phyloP scores from a whole-genome alignment of 768 basidiomycete species.

The Pulveroboletus frians region DNA sequence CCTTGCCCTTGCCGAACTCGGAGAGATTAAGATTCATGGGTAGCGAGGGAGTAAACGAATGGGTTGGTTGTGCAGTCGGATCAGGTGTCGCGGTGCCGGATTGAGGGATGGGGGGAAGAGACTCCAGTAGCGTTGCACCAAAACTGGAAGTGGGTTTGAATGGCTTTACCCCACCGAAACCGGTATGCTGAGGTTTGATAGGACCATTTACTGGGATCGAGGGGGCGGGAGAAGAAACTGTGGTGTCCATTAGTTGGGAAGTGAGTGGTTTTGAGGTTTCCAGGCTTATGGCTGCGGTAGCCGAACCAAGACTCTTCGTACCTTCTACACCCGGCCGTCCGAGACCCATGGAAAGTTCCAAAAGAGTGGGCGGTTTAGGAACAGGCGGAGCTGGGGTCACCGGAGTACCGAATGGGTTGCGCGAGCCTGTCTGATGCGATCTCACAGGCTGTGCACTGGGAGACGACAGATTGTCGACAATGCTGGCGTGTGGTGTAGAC shows the following conservation, averaged over 20 bases:
- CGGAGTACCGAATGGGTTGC: slow-evolving; percentile 89
- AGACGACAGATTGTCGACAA: slow-evolving; percentile 22
- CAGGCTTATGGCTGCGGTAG: slow-evolving; percentile 37
- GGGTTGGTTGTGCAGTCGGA: slow-evolving; percentile 9
- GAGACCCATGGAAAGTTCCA: slow-evolving; percentile 64
- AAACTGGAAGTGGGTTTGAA: slow-evolving; percentile 83
- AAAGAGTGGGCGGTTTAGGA: slow-evolving; percentile 74
- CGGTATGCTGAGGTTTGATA: slow-evolving; percentile 44
- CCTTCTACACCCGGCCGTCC: slow-evolving; percentile 24
- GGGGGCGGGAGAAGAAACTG: slow-evolving; percentile 29
- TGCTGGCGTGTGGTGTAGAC: slow-evolving; percentile 62
- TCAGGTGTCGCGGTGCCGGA: slow-evolving; percentile 48
- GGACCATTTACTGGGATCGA: slow-evolving; percentile 30
- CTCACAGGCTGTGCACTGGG: slow-evolving; percentile 60
- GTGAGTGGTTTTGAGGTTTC: slow-evolving; percentile 45
- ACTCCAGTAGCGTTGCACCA: slow-evolving; percentile 68
- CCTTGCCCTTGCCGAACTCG: slow-evolving; percentile 10
- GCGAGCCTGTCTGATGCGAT: slow-evolving; percentile 88
- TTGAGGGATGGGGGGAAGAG: slow-evolving; percentile 68
- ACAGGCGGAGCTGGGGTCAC: slow-evolving; percentile 56
- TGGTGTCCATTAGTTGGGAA: slow-evolving; percentile 48
- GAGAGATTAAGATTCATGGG: slow-evolving; percentile 14
- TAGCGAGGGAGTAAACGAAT: slow-evolving; percentile 24
- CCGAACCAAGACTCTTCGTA: slow-evolving; percentile 17
- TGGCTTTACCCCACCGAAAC: slow-evolving; percentile 61